These are phyloP conservation scores for Setaria viridis DNA, from an alignment of 202 grass and related monocot species.

Conservation along the genomic window DNA sequence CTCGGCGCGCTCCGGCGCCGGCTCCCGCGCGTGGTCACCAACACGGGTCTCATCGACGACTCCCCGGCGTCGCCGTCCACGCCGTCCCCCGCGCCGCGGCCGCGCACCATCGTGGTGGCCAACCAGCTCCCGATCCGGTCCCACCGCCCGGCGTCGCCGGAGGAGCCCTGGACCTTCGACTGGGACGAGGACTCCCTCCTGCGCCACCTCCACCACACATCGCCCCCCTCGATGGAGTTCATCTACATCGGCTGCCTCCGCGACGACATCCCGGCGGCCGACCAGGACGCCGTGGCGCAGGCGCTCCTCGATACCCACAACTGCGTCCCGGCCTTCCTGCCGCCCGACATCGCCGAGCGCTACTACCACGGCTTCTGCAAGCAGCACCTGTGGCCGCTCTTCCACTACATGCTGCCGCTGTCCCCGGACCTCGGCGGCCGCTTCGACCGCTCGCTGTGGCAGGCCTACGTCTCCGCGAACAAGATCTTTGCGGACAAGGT, in stretches of 20 bases:
- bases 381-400: conserved; percentile 93
- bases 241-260: conserved; percentile 92
- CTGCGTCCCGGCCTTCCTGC: conserved; percentile 84
- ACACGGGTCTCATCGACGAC: conserved; percentile 75
- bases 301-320: conserved; percentile 81
- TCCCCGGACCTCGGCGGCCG: conserved; percentile 90
- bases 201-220: conserved; percentile 77
- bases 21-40: conserved; percentile 81
- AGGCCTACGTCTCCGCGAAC: conserved; percentile 90
- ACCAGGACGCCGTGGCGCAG: conserved; percentile 85
- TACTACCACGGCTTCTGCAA: conserved; percentile 99
- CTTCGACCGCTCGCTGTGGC: conserved; percentile 88
- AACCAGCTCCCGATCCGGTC: conserved; percentile 85
- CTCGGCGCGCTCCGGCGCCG: conserved; percentile 70
- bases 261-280: conserved; percentile 62
- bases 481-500: conserved; percentile 96
- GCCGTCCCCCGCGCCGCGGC: conserved; percentile 61
- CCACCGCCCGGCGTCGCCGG: conserved; percentile 50
- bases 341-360: conserved; percentile 60
- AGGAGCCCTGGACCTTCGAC: conserved; percentile 64
- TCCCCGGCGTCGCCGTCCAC: conserved; percentile 58
- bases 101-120: conserved; percentile 90
- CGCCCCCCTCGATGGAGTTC: conserved; percentile 70
- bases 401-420: conserved; percentile 97
- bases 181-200: conserved; percentile 96